Conservation (phyloP, 192 early-diverging fungal species). For the Radiomyces spectabilis region DNA sequence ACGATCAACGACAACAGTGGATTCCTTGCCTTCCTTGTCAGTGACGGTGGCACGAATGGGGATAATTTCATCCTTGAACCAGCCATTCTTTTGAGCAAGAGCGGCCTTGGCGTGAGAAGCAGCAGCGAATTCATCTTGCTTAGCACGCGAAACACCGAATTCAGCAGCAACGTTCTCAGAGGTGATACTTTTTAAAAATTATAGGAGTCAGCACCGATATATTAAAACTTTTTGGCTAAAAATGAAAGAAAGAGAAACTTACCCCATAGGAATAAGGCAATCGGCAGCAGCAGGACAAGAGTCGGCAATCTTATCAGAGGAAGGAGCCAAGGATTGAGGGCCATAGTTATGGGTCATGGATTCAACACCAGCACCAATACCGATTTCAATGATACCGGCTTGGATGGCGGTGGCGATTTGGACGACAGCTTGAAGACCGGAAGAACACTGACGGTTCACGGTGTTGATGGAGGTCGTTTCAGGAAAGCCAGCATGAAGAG, state of each 20-base stretch:
- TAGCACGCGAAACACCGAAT: slow-evolving; percentile 75
- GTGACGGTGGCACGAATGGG: slow-evolving; percentile 66
- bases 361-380: slow-evolving; percentile 92
- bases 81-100: slow-evolving; percentile 82
- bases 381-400: slow-evolving; percentile 82
- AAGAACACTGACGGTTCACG: slow-evolving; percentile 93
- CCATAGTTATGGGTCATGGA: slow-evolving; percentile 91
- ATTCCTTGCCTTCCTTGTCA: slow-evolving; percentile 77
- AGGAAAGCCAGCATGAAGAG: slow-evolving; percentile 87
- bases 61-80: slow-evolving; percentile 89
- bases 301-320: slow-evolving; percentile 69
- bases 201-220: neutral
- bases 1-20: slow-evolving; percentile 59
- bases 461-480: slow-evolving; percentile 72
- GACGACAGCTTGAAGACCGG: slow-evolving; percentile 83
- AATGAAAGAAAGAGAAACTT: neutral
- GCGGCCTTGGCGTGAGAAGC: slow-evolving; percentile 78
- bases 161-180: slow-evolving; percentile 95
- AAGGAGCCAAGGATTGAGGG: slow-evolving; percentile 61
- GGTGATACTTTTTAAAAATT: slow-evolving; percentile 55
- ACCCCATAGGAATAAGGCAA: slow-evolving; percentile 83
- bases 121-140: slow-evolving; percentile 89
- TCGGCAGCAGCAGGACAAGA: slow-evolving; percentile 62
- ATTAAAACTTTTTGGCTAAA: neutral
- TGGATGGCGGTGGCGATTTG: slow-evolving; percentile 85